Conservation (phyloP, 31 red algal species). For the Porphyra umbilicalis region DNA sequence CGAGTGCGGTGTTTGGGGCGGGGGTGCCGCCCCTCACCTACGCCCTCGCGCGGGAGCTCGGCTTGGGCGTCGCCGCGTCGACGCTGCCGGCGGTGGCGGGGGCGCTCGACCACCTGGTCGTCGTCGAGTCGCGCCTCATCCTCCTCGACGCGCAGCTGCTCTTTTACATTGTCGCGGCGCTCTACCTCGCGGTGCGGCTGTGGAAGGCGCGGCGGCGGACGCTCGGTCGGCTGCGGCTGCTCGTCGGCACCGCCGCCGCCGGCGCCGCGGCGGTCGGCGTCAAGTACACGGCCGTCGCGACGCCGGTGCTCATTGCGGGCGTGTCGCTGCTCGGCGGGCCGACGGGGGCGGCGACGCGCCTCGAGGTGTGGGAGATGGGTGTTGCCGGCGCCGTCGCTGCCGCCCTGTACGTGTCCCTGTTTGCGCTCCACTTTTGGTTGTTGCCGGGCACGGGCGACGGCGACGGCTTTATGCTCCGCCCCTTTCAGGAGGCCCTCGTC, state of each 20-base stretch:
- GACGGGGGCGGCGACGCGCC: conserved; percentile 3
- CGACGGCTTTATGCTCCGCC: conserved; percentile 68
- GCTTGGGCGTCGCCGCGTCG: conserved; percentile 31
- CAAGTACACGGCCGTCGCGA: conserved; percentile 81
- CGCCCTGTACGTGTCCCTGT: conserved; percentile 35
- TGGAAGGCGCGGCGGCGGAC: conserved; percentile 51
- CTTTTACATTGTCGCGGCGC: conserved; percentile 46
- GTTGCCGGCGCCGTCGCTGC: conserved; percentile 41
- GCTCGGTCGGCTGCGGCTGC: conserved; percentile 4
- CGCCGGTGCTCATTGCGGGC: conserved; percentile 56
- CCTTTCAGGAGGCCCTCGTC: conserved; percentile 44
- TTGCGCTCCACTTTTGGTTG: conserved; percentile 73
- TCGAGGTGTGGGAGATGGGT: conserved; percentile 42
- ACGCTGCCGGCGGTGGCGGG: conserved; percentile 27
- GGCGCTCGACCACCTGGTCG: conserved; percentile 46
- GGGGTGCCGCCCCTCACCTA: conserved; percentile 39
- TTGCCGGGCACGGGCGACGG: conserved; percentile 53
- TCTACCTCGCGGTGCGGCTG: conserved; percentile 51
- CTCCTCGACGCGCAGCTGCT: conserved; percentile 75
- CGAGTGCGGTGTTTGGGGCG: conserved; percentile 55
- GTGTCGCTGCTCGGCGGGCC: conserved; percentile 48
- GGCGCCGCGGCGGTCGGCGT: conserved; percentile 57
- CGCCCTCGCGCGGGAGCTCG: conserved; percentile 49
- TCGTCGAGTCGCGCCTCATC: conserved; percentile 84
- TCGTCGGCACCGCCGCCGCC: conserved; percentile 55